Percentiles rank a stretch among this genome's conserved stretches.
Evolutionary conservation across 371 early-diverging fungal genomes (phyloP).

Genomic region (Actinomortierella wolfii): DNA sequence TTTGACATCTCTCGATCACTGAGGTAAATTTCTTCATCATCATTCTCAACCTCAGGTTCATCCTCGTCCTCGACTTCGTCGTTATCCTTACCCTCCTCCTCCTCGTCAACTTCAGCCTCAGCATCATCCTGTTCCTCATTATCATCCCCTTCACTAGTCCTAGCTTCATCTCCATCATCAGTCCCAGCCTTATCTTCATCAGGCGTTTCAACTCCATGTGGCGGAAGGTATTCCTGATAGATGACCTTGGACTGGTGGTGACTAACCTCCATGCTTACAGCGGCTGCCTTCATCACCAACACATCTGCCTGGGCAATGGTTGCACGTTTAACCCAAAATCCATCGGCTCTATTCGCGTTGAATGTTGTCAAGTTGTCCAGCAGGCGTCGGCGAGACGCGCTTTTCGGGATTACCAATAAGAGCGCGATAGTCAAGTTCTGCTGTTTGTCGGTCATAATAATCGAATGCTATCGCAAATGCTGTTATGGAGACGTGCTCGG

Average conservation of each 20-base stretch:
- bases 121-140: not conserved
- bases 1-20: constrained; percentile 1
- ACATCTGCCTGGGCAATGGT: constrained; percentile 16
- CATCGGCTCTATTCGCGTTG: constrained; percentile 9
- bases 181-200: not conserved
- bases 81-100: not conserved
- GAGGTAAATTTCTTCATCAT: not conserved
- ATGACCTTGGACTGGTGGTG: constrained; percentile 14
- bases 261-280: constrained; percentile 12
- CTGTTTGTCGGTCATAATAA: constrained; percentile 13
- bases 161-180: not conserved
- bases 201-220: not conserved
- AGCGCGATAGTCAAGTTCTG: constrained; percentile 5
- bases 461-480: constrained; percentile 10
- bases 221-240: constrained; percentile 4
- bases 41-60: not conserved
- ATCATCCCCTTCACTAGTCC: not conserved
- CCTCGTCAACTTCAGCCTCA: constrained; percentile 2
- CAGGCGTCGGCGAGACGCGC: constrained; percentile 9
- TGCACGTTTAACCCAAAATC: constrained; percentile 13
- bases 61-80: not conserved
- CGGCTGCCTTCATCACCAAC: constrained; percentile 19
- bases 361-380: constrained; percentile 8
- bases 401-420: constrained; percentile 8
- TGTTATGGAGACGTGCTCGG: constrained; percentile 16